Conservation (phyloP, 2,329 filamentous ascomycete species). For the Cercospora sp. region DNA sequence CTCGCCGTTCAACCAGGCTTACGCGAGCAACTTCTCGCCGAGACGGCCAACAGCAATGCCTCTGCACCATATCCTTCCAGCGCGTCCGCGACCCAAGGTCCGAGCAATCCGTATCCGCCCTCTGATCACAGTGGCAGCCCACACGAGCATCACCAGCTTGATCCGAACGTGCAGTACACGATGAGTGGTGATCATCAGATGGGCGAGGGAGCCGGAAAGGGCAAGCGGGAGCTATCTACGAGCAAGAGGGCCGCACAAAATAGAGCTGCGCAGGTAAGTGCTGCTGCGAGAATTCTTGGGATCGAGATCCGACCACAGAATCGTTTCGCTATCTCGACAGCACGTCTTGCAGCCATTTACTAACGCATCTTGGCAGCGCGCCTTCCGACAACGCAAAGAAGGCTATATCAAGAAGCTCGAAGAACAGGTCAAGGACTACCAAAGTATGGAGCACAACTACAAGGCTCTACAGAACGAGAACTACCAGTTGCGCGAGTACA, state of each 20-base stretch:
- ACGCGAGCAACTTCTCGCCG: constrained; percentile 62
- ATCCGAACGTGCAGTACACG: constrained; percentile 54
- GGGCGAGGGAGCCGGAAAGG: constrained; percentile 63
- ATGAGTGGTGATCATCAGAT: constrained; percentile 53
- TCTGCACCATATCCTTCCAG: constrained; percentile 44
- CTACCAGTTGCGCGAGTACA: constrained; percentile 86
- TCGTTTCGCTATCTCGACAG: neutral
- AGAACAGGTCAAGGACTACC: constrained; percentile 82
- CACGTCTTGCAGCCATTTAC: neutral
- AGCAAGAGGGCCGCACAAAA: constrained; percentile 97
- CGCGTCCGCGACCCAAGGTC: constrained; percentile 29
- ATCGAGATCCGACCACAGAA: neutral
- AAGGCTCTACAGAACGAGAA: constrained; percentile 86
- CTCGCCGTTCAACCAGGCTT: constrained; percentile 49
- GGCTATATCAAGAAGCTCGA: constrained; percentile 98
- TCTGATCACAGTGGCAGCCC: constrained; percentile 44
- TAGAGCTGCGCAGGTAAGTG: constrained; percentile 84
- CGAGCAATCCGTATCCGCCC: constrained; percentile 42
- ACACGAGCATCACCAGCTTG: constrained; percentile 52
- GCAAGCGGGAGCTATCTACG: constrained; percentile 87
- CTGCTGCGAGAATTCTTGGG: neutral
- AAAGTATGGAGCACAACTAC: constrained; percentile 71
- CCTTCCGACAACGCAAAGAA: constrained; percentile 96
- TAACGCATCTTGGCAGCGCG: constrained; percentile 61
- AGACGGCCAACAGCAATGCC: constrained; percentile 42